Conservation (phyloP, 2,329 filamentous ascomycete species). For the Beauveria asiatica region DNA sequence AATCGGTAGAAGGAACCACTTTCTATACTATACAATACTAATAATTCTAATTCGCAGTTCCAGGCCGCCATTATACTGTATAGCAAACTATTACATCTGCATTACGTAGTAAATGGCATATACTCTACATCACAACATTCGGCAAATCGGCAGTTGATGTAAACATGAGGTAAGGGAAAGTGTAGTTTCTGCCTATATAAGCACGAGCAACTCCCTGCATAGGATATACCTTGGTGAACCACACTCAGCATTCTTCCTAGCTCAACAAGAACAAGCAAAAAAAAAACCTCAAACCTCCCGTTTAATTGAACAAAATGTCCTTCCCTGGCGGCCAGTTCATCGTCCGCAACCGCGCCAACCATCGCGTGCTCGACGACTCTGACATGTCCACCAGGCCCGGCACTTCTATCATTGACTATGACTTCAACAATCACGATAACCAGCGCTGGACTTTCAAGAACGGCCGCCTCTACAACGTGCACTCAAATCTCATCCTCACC, state of each 20-base stretch:
- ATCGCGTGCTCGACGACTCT: neutral
- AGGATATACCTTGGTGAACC: neutral
- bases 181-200: neutral
- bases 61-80: no score
- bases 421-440: neutral
- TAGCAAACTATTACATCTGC: no score
- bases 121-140: no score
- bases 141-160: no score
- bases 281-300: no score
- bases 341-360: neutral
- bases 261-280: no score
- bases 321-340: neutral
- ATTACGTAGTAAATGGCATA: no score
- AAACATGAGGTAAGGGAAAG: neutral
- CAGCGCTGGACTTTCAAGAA: accelerated
- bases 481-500: neutral
- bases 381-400: neutral
- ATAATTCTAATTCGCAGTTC: no score
- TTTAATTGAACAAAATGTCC: neutral
- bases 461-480: neutral
- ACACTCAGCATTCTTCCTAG: neutral
- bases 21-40: no score
- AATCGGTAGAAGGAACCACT: no score
- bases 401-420: neutral
- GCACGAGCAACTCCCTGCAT: neutral